These are phyloP conservation scores for Lentinula detonsa DNA, from an alignment of 768 basidiomycete genomes.

Conservation along the genomic window DNA sequence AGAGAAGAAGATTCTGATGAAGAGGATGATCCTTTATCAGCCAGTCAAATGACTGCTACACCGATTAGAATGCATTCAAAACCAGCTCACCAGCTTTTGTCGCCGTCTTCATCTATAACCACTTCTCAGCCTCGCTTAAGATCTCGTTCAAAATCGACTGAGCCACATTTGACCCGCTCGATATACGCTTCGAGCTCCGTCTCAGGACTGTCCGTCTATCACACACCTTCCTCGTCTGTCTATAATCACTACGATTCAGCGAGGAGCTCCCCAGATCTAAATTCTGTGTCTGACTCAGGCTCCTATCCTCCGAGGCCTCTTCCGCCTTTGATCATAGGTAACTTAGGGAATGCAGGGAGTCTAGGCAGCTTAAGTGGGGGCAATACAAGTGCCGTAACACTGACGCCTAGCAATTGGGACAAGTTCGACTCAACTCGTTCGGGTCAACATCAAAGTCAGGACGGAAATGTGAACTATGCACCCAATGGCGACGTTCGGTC, in stretches of 20 bases:
- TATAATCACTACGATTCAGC: slow-evolving; percentile 60
- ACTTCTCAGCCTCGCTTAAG: background rate
- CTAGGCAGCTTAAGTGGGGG: background rate
- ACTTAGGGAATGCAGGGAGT: background rate
- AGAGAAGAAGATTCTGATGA: slow-evolving; percentile 4
- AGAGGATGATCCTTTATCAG: slow-evolving; percentile 14
- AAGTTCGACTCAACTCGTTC: background rate
- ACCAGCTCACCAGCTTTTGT: slow-evolving; percentile 1
- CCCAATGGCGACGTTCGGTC: background rate
- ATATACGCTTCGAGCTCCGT: background rate
- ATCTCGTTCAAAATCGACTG: slow-evolving; percentile 2
- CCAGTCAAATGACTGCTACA: slow-evolving; percentile 16
- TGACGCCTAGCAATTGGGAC: slow-evolving; percentile 1
- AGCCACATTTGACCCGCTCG: background rate
- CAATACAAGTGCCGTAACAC: background rate
- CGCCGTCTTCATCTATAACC: slow-evolving; percentile 8
- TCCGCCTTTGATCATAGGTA: background rate
- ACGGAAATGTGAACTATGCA: background rate
- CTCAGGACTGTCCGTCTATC: slow-evolving; percentile 58
- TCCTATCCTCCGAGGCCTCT: slow-evolving; percentile 8
- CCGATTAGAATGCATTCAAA: slow-evolving; percentile 2
- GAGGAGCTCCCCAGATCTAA: slow-evolving; percentile 49
- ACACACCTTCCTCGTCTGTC: slow-evolving; percentile 76
- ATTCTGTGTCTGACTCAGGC: slow-evolving; percentile 14
- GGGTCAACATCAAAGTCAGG: background rate